Conservation (phyloP, 108 stramenopile genomes). For the Pseudonitzschia multiseries region DNA sequence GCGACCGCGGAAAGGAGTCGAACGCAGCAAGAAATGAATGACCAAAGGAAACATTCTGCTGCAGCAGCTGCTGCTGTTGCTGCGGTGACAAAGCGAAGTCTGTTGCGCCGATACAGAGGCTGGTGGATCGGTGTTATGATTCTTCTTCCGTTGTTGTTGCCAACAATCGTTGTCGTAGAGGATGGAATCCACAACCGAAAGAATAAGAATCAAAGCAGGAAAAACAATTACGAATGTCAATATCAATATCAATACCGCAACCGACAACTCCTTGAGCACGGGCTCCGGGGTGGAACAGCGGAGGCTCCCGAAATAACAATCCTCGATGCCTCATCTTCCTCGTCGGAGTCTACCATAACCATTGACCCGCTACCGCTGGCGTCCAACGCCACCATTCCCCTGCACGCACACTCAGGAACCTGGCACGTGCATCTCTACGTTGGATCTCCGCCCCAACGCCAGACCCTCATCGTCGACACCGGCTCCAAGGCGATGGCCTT, state of each 20-base stretch:
- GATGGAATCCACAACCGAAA: neutral
- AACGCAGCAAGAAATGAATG: no score
- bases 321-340: neutral
- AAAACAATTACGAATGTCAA: neutral
- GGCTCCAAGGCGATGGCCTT: conserved; percentile 90
- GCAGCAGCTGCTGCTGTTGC: no score
- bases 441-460: conserved; percentile 91
- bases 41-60: no score
- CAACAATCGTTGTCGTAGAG: neutral
- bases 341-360: no score
- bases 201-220: no score
- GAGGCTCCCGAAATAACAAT: neutral
- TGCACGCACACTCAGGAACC: conserved; percentile 75
- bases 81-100: no score
- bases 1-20: no score
- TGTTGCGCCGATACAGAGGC: neutral
- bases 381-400: conserved; percentile 46
- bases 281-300: neutral
- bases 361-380: neutral
- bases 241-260: neutral
- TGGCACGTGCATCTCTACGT: conserved; percentile 89
- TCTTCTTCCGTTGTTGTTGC: neutral
- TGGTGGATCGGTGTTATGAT: neutral
- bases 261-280: neutral
- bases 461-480: conserved; percentile 94